phyloP scores from a whole-genome alignment of 148 eudicot genomes.

The Rhododendron simsii region DNA sequence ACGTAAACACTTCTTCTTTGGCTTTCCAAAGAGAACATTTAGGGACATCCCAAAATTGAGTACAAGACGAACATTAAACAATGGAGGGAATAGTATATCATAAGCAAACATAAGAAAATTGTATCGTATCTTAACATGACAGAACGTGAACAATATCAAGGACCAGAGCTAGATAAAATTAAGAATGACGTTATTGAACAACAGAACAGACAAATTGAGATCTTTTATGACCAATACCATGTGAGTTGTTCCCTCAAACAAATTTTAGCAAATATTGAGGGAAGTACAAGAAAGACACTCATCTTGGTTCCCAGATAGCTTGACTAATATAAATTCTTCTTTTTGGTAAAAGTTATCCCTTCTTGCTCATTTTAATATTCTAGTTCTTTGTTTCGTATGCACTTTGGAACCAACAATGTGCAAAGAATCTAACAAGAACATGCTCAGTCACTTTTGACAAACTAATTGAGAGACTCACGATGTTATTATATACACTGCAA shows the following conservation, averaged over 20 bases:
- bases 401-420: not conserved
- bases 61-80: too few species aligned
- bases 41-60: too few species aligned
- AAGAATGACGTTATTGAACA: not conserved
- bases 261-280: not conserved
- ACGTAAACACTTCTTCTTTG: too few species aligned
- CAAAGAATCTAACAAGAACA: not conserved
- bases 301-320: too few species aligned
- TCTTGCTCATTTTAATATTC: too few species aligned
- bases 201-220: not conserved
- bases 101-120: not conserved
- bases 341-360: not conserved
- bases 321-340: too few species aligned
- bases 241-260: not conserved
- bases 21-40: too few species aligned
- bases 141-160: not conserved
- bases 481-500: too few species aligned
- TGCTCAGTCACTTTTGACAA: not conserved
- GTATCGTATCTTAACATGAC: not conserved
- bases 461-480: not conserved
- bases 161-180: not conserved
- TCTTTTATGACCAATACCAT: not conserved
- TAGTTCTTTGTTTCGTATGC: not conserved
- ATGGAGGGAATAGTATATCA: too few species aligned
- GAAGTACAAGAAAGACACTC: too few species aligned